Evolutionary conservation across 768 basidiomycete species (phyloP), one percentile per base, ranked within the genome.

Genomic region (Hypsizygus marmoreus): DNA sequence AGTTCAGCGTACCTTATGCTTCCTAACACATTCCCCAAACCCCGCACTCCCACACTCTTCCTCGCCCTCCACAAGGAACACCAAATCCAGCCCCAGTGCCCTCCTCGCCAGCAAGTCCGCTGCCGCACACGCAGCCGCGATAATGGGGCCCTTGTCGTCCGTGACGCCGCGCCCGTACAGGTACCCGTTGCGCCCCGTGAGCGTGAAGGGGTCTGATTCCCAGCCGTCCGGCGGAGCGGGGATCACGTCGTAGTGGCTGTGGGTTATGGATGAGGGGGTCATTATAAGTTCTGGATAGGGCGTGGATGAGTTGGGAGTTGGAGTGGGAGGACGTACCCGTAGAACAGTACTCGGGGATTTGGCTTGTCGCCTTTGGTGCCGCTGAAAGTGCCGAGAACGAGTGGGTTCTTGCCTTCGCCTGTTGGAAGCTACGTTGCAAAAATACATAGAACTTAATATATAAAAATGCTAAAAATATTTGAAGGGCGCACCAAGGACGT

Each of bases 191-290:
- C 82, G 77, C 2, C 93, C 93, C 0, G 79, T 79, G 50, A 97
- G 67, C 6, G 69, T 73, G 69, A 92, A 99, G 0, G 97, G 95
- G 47, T 92, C 84, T 1, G 86, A 84, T 16, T 75, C 67, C 95
- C 95, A 97, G 10, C 84, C 81, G 5, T 79, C 71, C 8, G 71
- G 65, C 0, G 81, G 82, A 0, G 94, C 93, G 0, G 86, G 73
- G 37, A 98, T 91, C n/a, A 98, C 91, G 56, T 99, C 97, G 69
- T 98, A 99, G 63, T 99, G 97, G 2, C 91, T 91, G 37, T 14
- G 19, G 33, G n/a, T n/a, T n/a, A n/a, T n/a, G n/a, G n/a, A n/a
- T n/a, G n/a, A n/a, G n/a, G n/a, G n/a, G n/a, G n/a, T n/a, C n/a
- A n/a, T n/a, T n/a, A n/a, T n/a, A n/a, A n/a, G 13, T 16, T 12